Base-by-base conservation (phyloP, 2,329 filamentous ascomycete genomes). In the Calonectria honghensis region DNA sequence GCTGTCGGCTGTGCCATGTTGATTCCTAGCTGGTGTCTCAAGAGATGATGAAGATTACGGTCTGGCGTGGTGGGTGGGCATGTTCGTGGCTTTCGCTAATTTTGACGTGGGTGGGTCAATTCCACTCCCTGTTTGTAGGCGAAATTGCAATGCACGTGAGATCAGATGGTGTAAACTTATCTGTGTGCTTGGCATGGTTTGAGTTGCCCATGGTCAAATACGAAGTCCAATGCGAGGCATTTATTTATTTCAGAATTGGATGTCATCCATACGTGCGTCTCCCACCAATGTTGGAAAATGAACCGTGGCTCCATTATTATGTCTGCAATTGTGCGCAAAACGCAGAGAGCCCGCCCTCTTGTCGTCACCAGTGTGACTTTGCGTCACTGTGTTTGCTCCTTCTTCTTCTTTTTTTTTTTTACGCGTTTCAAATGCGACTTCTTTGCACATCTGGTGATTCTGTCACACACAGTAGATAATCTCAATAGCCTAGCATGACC, bases 31-130 rank as follows among this genome's bases (percentile, higher is more conserved):
- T 35, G 32, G 57, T 41, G 14, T 63, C 6, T 13, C 37, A 31
- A 29, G 24, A 27, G 57, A 27, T 11, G 57, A 29, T 2, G 7
- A 63, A n/a, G 57, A 10, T 37, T 24, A 31, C 3, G 57, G 18
- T 6, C 27, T 63, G 39, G 16, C 27, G 35, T 24, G 45, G 45
- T 24, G 45, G 6, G 24, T 27, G 57, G 18, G 1, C 41, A 20
- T 39, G 57, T 20, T 20, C 13, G 57, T 61, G 35, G 57, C 32
- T 27, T 14, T 29, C 24, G 57, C 57, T 41, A 63, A 63, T 63
- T 63, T 63, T 63, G 57, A 41, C 57, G 24, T 41, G 35, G 24
- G 57, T 63, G 57, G 57, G 35, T 39, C 32, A 6, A 63, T n/a
- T 29, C 27, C 24, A 16, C 39, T 63, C 57, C 24, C 18, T 27